phyloP scores from a whole-genome alignment of 768 basidiomycete species.

The Serendipita sp. region DNA sequence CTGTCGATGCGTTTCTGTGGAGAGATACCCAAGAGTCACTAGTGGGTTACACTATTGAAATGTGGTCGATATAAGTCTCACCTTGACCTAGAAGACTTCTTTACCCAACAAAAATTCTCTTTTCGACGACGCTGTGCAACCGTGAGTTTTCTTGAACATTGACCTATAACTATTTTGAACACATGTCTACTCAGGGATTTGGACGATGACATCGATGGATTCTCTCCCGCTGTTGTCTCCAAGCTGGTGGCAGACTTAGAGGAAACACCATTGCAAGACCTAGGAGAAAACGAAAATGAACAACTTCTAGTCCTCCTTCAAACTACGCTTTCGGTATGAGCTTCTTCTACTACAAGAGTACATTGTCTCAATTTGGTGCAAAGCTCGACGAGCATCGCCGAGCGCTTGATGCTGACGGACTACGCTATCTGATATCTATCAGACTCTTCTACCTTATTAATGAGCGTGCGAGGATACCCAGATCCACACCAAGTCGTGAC shows the following conservation, averaged over 20 bases:
- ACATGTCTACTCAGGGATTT: constrained; percentile 8
- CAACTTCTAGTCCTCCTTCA: constrained; percentile 75
- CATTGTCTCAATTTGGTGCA: constrained; percentile 8
- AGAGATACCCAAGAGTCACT: constrained; percentile 18
- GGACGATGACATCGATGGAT: constrained; percentile 33
- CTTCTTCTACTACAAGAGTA: constrained; percentile 1
- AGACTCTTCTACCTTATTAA: constrained; percentile 81
- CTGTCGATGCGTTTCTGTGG: constrained; percentile 41
- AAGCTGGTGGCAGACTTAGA: constrained; percentile 53
- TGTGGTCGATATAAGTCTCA: neutral
- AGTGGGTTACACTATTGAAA: neutral
- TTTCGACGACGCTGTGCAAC: neutral
- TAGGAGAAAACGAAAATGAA: constrained; percentile 67
- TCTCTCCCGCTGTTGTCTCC: constrained; percentile 44
- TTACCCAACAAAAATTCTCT: neutral
- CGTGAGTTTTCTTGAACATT: constrained; percentile 20
- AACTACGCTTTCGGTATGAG: constrained; percentile 69
- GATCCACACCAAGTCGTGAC: constrained; percentile 31
- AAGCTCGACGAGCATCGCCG: constrained; percentile 83
- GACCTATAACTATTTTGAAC: neutral
- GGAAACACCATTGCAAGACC: constrained; percentile 43
- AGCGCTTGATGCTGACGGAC: constrained; percentile 81
- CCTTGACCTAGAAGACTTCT: neutral
- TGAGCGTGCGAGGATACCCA: constrained; percentile 35
- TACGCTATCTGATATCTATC: constrained; percentile 87